Evolutionary conservation across 371 early-diverging fungal species (phyloP), one percentile per base, ranked within the genome.

Genomic region (Entomophthora muscae): DNA sequence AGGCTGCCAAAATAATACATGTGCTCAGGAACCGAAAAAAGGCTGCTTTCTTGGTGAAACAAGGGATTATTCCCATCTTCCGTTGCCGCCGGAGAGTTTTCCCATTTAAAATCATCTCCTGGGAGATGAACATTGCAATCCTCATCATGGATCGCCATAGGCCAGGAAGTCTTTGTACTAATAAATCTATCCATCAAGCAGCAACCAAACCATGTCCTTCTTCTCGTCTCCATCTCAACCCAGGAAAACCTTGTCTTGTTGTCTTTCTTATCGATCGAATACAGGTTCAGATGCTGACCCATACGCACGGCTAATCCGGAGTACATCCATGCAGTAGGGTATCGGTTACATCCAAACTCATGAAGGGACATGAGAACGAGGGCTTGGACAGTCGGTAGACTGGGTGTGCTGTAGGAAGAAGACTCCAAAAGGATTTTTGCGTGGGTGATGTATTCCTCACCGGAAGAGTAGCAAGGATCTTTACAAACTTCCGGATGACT

Each of bases 261-360:
- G 51, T 73, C 67, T 55, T 83, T 13, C 53, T 63, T 53, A 23
- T 63, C 63, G 12, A 32, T 81, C 12, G 73, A 75, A 54, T 83
- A 72, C 54, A 83, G 54, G 0, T 73, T 74, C 0, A 81, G 60
- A 28, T 83, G 53, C 29, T 63, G 63, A 1, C 53, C 63, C 63
- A 63, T 63, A 52, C 84, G 76, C 22, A 78, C 72, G 2, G 84
- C 82, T 68, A 83, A 75, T 17, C 82, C 83, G 0, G 71, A 68
- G 67, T 78, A 82, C 76, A 78, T 79, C 82, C 82, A 84, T 7
- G 76, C 72, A 27, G 79, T 74, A 30, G 83, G 80, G 5, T 80
- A 81, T 60, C 79, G 63, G 3, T 78, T 78, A 63, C 78, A 76
- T 0, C 85, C 83, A 64, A 75, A 81, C 52, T 79, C 80, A 69